phyloP scores from a whole-genome alignment of 495 filamentous ascomycete species.

The Halenospora varia region DNA sequence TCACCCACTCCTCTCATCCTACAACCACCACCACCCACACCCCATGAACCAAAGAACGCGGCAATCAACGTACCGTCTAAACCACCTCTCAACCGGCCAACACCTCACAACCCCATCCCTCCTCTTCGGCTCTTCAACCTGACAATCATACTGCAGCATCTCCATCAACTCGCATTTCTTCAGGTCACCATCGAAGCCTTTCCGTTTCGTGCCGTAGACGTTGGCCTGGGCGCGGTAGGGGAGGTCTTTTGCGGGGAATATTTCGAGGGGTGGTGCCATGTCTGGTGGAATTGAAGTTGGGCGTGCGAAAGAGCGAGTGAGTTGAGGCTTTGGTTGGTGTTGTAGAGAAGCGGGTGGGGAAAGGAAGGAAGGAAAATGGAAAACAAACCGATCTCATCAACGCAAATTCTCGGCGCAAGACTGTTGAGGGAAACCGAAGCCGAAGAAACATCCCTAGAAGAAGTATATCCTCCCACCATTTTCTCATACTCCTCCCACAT shows the following conservation, averaged over 20 bases:
- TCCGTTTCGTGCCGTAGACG: slow-evolving; percentile 42
- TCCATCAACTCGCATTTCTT: slow-evolving; percentile 68
- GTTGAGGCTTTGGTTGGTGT: background rate
- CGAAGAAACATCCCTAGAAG: slow-evolving; percentile 57
- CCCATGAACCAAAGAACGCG: background rate
- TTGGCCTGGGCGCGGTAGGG: slow-evolving; percentile 43
- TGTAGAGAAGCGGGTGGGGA: background rate
- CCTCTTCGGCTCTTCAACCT: slow-evolving; percentile 51
- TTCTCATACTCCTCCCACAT: background rate
- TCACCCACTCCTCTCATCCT: background rate
- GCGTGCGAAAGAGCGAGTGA: background rate
- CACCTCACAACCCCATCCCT: slow-evolving; percentile 58
- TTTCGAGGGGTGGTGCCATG: slow-evolving; percentile 59
- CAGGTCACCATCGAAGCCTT: slow-evolving; percentile 50
- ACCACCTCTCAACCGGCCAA: slow-evolving; percentile 70
- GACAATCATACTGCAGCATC: slow-evolving; percentile 80
- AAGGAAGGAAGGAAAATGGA: slow-evolving; percentile 5
- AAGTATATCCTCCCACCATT: slow-evolving; percentile 45
- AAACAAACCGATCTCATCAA: slow-evolving; percentile 23
- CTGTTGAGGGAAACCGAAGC: slow-evolving; percentile 56
- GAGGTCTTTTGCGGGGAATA: slow-evolving; percentile 50
- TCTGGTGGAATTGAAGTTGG: slow-evolving; percentile 1
- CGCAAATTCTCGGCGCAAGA: slow-evolving; percentile 52
- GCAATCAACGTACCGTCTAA: slow-evolving; percentile 61
- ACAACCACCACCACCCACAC: too few species aligned